These are phyloP conservation scores for Kodamaea leandrae DNA, from an alignment of 805 yeast genomes.

Conservation along the genomic window DNA sequence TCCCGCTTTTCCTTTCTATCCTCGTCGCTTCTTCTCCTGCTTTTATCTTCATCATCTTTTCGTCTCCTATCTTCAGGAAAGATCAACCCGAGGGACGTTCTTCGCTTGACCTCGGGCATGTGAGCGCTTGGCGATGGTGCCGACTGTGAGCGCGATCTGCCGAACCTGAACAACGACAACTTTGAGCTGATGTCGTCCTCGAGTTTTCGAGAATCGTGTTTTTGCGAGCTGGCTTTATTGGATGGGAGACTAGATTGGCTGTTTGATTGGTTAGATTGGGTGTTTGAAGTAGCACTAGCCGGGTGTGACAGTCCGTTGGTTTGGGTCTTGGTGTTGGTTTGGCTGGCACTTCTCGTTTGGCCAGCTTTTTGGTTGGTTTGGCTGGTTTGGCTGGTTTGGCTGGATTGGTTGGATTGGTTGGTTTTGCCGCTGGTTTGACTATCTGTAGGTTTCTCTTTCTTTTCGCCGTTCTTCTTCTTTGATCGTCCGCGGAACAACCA, in stretches of 20 bases:
- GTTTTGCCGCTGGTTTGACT: neutral
- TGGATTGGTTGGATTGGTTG: neutral
- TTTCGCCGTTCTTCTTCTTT: slow-evolving; percentile 34
- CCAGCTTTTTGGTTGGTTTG: neutral
- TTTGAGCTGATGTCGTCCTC: slow-evolving; percentile 15
- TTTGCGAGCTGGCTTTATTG: too few species aligned
- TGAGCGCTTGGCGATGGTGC: slow-evolving; percentile 7
- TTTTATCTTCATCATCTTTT: neutral
- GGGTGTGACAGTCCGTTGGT: too few species aligned
- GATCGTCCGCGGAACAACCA: slow-evolving; percentile 84
- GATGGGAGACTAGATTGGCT: too few species aligned
- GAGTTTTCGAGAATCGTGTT: neutral
- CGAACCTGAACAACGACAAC: slow-evolving; percentile 24
- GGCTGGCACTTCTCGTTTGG: neutral
- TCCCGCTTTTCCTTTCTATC: neutral
- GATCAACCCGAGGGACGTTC: neutral
- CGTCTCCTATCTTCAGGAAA: neutral
- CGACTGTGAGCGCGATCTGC: slow-evolving; percentile 28
- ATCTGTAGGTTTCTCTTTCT: neutral
- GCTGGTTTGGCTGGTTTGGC: neutral
- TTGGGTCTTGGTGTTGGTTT: neutral
- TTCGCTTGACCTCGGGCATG: slow-evolving; percentile 9
- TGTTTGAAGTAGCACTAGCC: neutral
- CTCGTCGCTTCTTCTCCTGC: neutral
- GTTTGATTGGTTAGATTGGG: too few species aligned